Conservation (phyloP, 441 rosid genomes). For the Syzygium syzygioides region DNA sequence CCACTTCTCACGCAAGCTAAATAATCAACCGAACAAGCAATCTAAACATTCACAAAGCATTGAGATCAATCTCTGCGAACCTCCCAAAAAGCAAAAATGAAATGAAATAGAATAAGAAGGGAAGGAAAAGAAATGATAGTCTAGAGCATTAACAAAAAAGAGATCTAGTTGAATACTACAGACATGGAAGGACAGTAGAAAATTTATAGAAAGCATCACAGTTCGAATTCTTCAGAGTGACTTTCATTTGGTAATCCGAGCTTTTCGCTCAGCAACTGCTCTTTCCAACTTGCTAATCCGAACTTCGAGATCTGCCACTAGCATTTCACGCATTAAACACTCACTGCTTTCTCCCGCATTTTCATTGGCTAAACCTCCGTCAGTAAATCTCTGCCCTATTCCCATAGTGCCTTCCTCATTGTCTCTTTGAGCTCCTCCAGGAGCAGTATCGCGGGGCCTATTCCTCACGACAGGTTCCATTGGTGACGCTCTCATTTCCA, state of each 20-base stretch:
- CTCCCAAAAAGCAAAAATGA: background rate
- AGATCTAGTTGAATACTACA: background rate
- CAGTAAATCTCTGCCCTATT: background rate
- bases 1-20: background rate
- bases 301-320: conserved; percentile 1
- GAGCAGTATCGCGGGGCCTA: background rate
- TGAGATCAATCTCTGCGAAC: background rate
- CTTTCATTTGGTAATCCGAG: background rate
- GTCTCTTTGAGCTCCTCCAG: background rate
- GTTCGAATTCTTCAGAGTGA: background rate
- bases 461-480: background rate
- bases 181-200: background rate
- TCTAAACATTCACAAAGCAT: background rate
- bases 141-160: background rate
- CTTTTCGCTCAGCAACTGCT: background rate
- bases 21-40: background rate
- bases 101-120: background rate
- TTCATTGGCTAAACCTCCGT: background rate
- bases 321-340: background rate
- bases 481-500: background rate
- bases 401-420: background rate
- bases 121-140: background rate
- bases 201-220: background rate
- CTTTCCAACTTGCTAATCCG: conserved; percentile 18
- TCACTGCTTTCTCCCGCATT: background rate